Conservation (phyloP, 176 grass and related monocot genomes). For the Microstegium vimineum region DNA sequence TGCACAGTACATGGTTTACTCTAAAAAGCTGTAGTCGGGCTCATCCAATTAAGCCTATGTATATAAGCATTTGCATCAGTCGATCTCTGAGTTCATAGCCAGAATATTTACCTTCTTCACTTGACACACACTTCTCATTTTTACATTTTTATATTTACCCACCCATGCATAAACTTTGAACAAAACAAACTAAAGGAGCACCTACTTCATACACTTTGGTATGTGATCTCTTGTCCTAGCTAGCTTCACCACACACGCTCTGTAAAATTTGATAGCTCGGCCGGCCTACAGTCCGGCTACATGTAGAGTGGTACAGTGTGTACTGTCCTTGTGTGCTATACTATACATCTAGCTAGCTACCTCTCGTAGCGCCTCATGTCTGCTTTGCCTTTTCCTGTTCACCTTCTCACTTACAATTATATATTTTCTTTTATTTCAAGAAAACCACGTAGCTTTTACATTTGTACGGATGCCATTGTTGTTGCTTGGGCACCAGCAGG, state of each 20-base stretch:
- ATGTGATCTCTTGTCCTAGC: slow-evolving; percentile 41
- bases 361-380: slow-evolving; percentile 30
- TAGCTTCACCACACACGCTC: slow-evolving; percentile 4
- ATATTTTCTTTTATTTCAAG: neutral
- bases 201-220: neutral
- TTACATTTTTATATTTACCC: neutral
- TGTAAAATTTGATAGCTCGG: slow-evolving; percentile 35
- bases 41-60: neutral
- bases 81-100: neutral
- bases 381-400: slow-evolving; percentile 33
- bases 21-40: neutral
- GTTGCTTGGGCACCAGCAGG: neutral
- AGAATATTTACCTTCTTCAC: slow-evolving; percentile 14
- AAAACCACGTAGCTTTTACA: neutral
- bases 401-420: neutral
- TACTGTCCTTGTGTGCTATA: slow-evolving; percentile 36
- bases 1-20: slow-evolving; percentile 6
- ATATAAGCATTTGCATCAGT: neutral
- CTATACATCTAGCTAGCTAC: slow-evolving; percentile 18
- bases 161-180: neutral
- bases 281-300: slow-evolving; percentile 35
- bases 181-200: neutral
- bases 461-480: neutral
- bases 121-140: neutral
- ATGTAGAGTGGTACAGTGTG: slow-evolving; percentile 55